These are phyloP conservation scores for Boletus reticulatus DNA, from an alignment of 768 basidiomycete genomes.

Conservation along the genomic window DNA sequence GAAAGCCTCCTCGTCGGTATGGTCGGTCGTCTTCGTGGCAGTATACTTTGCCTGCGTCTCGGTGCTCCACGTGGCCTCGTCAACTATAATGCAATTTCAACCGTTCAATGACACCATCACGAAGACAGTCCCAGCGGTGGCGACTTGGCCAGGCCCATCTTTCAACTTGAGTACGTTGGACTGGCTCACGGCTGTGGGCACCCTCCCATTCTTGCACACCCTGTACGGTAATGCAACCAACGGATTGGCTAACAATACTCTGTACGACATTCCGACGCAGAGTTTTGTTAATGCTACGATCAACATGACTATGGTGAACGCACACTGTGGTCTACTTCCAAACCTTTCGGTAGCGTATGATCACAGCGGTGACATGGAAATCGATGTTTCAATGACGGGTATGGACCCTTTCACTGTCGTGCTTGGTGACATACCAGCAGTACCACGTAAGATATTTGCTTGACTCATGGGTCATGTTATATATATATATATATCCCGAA, in stretches of 20 bases:
- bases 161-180: not conserved
- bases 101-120: not conserved
- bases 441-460: not conserved
- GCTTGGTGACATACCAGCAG: fast-evolving
- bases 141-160: not conserved
- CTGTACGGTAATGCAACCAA: not conserved
- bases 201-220: not conserved
- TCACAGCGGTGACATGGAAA: too few relatives aligned
- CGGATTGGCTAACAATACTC: not conserved
- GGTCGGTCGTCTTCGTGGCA: not conserved
- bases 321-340: not conserved
- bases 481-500: too few relatives aligned
- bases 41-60: not conserved
- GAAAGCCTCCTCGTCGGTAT: not conserved
- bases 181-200: not conserved
- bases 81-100: not conserved
- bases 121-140: not conserved
- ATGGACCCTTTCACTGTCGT: not conserved
- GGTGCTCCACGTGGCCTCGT: not conserved
- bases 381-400: not conserved
- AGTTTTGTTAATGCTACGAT: not conserved
- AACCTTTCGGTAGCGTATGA: not conserved
- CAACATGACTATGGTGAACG: not conserved
- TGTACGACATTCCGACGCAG: not conserved
- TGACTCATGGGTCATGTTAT: not conserved